Evolutionary conservation across 306 rosid genomes (phyloP).

Genomic region (Dalbergia cultrata): DNA sequence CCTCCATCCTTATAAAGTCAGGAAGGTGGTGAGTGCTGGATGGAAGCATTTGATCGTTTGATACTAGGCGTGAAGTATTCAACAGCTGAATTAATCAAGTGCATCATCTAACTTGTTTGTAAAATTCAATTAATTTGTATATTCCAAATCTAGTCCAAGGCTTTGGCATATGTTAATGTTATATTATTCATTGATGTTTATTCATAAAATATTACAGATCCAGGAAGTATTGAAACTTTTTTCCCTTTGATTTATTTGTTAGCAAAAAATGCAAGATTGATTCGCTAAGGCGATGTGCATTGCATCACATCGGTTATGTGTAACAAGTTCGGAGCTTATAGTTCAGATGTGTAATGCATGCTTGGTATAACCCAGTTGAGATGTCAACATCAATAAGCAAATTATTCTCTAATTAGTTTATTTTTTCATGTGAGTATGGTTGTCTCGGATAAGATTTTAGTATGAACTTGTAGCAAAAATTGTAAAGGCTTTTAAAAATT

Average conservation of each 20-base stretch:
- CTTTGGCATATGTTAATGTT: conserved; percentile 36
- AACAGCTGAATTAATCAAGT: conserved; percentile 23
- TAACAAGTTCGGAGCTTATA: no score
- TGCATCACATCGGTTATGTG: no score
- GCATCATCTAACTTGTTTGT: conserved; percentile 45
- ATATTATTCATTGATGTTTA: conserved; percentile 27
- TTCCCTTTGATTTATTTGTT: conserved; percentile 3
- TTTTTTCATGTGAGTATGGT: no score
- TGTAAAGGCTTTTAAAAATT: no score
- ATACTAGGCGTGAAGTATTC: conserved; percentile 34
- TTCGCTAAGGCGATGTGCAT: no score
- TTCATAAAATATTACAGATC: not conserved
- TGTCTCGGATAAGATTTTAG: no score
- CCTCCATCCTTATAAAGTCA: conserved; percentile 30
- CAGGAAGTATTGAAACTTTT: not conserved
- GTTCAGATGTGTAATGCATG: no score
- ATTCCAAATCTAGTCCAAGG: conserved; percentile 40
- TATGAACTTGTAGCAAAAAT: no score
- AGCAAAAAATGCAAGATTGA: not conserved
- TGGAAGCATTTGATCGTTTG: conserved; percentile 29
- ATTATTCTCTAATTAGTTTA: no score
- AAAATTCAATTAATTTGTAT: conserved; percentile 48
- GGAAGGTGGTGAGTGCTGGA: conserved; percentile 5
- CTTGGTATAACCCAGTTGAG: no score
- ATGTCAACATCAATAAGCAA: no score